Percentiles rank a stretch among this genome's conserved stretches.
Conservation (phyloP, 805 yeast species). For the Helenozyma rhizophorensis region DNA sequence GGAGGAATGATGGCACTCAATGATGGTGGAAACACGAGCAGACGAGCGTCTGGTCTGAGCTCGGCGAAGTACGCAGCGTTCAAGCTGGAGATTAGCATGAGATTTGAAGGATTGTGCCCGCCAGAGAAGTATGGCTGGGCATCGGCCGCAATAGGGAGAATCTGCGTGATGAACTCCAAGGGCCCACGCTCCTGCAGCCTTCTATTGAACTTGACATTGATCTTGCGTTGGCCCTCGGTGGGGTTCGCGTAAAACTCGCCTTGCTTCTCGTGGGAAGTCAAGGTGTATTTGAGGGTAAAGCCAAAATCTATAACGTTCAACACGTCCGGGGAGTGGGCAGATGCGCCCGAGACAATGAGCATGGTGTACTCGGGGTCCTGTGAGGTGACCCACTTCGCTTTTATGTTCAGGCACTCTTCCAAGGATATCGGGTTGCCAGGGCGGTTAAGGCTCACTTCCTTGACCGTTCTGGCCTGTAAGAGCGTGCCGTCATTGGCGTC, state of each 20-base stretch:
- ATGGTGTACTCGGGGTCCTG: slow-evolving; percentile 78
- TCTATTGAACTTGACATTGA: slow-evolving; percentile 23
- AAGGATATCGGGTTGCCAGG: slow-evolving; percentile 34
- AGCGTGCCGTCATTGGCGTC: slow-evolving; percentile 75
- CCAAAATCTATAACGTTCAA: slow-evolving; percentile 68
- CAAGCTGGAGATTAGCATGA: slow-evolving; percentile 54
- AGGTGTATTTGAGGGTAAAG: slow-evolving; percentile 66
- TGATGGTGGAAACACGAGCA: slow-evolving; percentile 67
- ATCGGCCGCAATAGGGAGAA: slow-evolving; percentile 30
- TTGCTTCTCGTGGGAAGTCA: slow-evolving; percentile 83
- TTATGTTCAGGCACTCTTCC: slow-evolving; percentile 5
- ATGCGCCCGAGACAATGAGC: slow-evolving; percentile 67
- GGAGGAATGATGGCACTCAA: slow-evolving; percentile 75
- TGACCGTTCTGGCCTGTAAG: slow-evolving; percentile 68
- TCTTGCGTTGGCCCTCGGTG: slow-evolving; percentile 37
- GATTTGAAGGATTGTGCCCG: slow-evolving; percentile 65
- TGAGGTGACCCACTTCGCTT: slow-evolving; percentile 74
- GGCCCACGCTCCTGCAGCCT: slow-evolving; percentile 11
- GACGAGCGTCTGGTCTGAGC: slow-evolving; percentile 14
- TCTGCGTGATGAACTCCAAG: slow-evolving; percentile 22
- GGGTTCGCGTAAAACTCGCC: slow-evolving; percentile 65
- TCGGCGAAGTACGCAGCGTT: slow-evolving; percentile 52
- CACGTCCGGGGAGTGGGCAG: slow-evolving; percentile 29
- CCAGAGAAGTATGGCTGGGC: slow-evolving; percentile 76
- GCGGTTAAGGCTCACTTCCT: slow-evolving; percentile 59